Conservation (phyloP, 164 flowering plant genomes). For the Piper betle region DNA sequence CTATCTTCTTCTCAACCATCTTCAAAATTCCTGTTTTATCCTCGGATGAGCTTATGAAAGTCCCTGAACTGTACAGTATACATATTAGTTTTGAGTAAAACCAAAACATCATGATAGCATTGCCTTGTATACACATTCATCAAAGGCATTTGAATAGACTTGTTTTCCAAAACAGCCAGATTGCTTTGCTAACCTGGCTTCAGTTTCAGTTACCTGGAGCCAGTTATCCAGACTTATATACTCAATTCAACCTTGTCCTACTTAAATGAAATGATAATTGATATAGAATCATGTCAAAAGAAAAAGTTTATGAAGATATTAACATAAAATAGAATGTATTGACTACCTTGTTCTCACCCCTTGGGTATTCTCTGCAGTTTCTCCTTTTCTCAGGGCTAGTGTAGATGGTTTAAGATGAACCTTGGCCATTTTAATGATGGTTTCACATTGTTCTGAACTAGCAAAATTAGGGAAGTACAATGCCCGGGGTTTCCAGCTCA, state of each 20-base stretch:
- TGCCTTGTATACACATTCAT: too few relatives aligned
- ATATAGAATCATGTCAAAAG: too few relatives aligned
- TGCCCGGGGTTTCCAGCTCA: conserved; percentile 92
- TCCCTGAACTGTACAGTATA: conserved; percentile 59
- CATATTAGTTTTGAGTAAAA: not conserved
- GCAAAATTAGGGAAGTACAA: conserved; percentile 79
- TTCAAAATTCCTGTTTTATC: conserved; percentile 68
- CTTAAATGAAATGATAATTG: too few relatives aligned
- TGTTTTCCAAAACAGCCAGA: too few relatives aligned
- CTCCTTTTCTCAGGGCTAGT: conserved; percentile 68
- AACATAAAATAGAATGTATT: too few relatives aligned
- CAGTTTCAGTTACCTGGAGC: too few relatives aligned
- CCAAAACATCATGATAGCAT: not conserved
- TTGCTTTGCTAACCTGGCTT: too few relatives aligned
- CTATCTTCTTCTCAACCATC: conserved; percentile 71
- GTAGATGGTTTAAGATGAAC: conserved; percentile 49
- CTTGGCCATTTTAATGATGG: conserved; percentile 50
- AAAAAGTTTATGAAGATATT: too few relatives aligned
- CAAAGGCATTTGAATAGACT: too few relatives aligned
- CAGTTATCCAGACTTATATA: too few relatives aligned
- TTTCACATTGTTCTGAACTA: conserved; percentile 55
- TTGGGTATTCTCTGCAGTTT: conserved; percentile 50
- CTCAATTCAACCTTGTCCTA: too few relatives aligned
- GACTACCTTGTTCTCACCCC: conserved; percentile 80
- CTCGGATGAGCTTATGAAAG: conserved; percentile 64